Evolutionary conservation across 2,329 filamentous ascomycete genomes (phyloP).

Genomic region (Alternaria longipes): DNA sequence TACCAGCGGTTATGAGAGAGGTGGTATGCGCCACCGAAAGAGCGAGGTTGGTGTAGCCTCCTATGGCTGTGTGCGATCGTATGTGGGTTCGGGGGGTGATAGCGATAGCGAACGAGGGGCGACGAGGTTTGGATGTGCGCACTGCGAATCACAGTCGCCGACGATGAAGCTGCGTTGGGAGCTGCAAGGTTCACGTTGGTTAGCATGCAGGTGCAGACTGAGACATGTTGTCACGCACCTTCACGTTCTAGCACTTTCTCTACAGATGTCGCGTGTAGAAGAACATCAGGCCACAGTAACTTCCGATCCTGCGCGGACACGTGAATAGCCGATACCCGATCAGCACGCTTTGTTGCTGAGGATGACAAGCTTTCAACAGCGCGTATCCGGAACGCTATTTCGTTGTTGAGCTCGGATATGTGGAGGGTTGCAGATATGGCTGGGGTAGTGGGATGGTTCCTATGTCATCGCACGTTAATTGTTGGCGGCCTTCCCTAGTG

Average conservation of each 20-base stretch:
- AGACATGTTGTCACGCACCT: conserved; percentile 17
- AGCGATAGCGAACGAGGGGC: conserved; percentile 26
- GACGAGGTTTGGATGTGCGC: conserved; percentile 17
- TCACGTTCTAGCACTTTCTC: conserved; percentile 15
- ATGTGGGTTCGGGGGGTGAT: conserved; percentile 13
- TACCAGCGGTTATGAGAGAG: background rate
- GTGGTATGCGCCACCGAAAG: background rate
- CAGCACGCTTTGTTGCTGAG: conserved; percentile 15
- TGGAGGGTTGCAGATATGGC: conserved; percentile 31
- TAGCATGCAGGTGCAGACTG: conserved; percentile 1
- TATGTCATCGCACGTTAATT: conserved; percentile 36
- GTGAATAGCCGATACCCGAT: conserved; percentile 33
- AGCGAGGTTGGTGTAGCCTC: conserved; percentile 13
- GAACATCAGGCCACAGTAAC: conserved; percentile 27
- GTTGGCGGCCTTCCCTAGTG: conserved; percentile 24
- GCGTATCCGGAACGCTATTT: conserved; percentile 40
- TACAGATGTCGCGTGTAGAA: conserved; percentile 18
- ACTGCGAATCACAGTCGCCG: conserved; percentile 19
- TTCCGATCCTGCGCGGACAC: conserved; percentile 1
- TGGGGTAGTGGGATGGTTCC: conserved; percentile 21
- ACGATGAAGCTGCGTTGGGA: background rate
- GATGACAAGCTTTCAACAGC: conserved; percentile 18
- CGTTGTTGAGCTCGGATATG: conserved; percentile 47
- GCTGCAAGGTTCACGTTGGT: background rate
- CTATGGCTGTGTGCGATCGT: conserved; percentile 17